A percentile compares a stretch with the other conserved stretches of the same genome.
These are phyloP conservation scores for Porodaedalea pini DNA, from an alignment of 1,284 basidiomycete species.

Conservation along the genomic window DNA sequence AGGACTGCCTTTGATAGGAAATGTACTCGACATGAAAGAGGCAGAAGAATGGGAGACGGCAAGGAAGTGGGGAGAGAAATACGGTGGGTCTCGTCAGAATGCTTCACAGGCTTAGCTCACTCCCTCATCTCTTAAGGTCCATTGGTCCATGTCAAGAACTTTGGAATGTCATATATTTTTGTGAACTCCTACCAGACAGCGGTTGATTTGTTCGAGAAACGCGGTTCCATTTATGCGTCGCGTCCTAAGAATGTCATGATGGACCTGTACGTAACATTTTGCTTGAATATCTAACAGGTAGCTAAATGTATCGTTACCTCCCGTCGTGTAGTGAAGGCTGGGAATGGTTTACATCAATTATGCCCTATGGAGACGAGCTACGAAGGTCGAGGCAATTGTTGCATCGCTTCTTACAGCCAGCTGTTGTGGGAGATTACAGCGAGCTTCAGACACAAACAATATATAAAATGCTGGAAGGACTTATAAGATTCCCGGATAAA, in stretches of 20 bases:
- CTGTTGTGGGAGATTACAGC: slow-evolving; percentile 20
- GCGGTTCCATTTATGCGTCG: too few relatives aligned
- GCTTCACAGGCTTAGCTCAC: too few relatives aligned
- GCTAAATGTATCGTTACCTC: too few relatives aligned
- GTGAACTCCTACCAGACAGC: too few relatives aligned
- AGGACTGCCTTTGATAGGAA: slow-evolving; percentile 22
- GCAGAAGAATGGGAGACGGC: slow-evolving; percentile 18
- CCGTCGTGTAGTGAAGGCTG: slow-evolving; percentile 13
- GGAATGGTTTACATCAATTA: slow-evolving; percentile 13
- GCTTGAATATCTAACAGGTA: too few relatives aligned
- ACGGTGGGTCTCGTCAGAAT: too few relatives aligned
- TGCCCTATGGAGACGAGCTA: slow-evolving; percentile 27
- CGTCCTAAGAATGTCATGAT: too few relatives aligned
- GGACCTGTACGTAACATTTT: too few relatives aligned
- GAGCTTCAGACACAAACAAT: slow-evolving; percentile 25
- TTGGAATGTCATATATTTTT: too few relatives aligned
- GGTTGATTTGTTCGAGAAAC: too few relatives aligned
- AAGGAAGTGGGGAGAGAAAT: slow-evolving; percentile 21
- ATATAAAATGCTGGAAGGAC: slow-evolving; percentile 23
- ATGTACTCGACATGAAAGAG: slow-evolving; percentile 21
- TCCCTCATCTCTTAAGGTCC: too few relatives aligned
- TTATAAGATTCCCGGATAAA: slow-evolving; percentile 24
- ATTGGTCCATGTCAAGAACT: too few relatives aligned
- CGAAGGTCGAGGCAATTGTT: slow-evolving; percentile 25
- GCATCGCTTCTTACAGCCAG: slow-evolving; percentile 25